Evolutionary conservation across 768 basidiomycete genomes (phyloP).

Genomic region (Serendipita sp.): DNA sequence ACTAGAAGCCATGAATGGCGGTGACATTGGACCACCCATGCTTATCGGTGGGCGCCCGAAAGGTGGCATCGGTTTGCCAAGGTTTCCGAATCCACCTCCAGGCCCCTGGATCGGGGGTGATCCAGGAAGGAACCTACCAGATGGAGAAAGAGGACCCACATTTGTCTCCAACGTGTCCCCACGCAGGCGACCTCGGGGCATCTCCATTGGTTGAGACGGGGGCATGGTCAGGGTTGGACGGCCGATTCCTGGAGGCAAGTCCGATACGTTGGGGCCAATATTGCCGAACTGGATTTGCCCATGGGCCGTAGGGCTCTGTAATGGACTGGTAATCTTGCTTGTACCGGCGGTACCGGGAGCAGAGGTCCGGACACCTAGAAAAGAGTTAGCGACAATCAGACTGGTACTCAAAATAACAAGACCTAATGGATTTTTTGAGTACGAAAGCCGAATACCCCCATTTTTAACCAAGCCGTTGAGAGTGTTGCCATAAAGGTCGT

Average conservation of each 20-base stretch:
- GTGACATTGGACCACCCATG: not conserved
- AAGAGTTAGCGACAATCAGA: not conserved
- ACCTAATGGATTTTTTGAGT: conserved; percentile 97
- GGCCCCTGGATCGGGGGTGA: not conserved
- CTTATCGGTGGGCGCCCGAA: not conserved
- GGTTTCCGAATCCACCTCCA: not conserved
- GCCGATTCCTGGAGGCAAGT: not conserved
- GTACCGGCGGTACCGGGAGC: not conserved
- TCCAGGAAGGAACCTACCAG: not conserved
- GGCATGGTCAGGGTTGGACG: not conserved
- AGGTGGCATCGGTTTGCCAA: not conserved
- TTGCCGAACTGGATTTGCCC: not conserved
- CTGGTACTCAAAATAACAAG: conserved; percentile 6
- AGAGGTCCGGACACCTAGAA: not conserved
- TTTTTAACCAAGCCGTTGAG: conserved; percentile 86
- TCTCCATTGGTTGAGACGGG: not conserved
- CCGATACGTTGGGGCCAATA: not conserved
- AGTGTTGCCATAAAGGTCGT: conserved; percentile 82
- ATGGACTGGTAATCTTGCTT: not conserved
- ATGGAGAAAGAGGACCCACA: not conserved
- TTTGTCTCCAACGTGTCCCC: not conserved
- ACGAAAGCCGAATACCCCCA: conserved; percentile 88
- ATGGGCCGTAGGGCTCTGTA: conserved; percentile 5
- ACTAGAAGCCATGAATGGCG: not conserved
- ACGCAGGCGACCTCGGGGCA: not conserved